Evolutionary conservation across 352 stramenopile genomes (phyloP), one percentile per base, ranked within the genome.

Genomic region (Albugo candida): DNA sequence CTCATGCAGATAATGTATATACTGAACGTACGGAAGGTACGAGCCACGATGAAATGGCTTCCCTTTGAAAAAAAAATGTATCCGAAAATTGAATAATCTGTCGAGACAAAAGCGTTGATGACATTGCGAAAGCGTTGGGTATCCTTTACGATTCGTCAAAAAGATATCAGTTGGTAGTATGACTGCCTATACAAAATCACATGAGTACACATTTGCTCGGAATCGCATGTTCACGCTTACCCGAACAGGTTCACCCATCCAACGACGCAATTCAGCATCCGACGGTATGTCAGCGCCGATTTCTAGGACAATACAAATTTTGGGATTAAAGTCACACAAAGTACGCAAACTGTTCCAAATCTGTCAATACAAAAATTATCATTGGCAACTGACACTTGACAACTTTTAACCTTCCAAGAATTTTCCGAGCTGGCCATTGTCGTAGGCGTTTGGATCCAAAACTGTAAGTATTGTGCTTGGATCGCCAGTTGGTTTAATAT

Each of bases 131-230:
- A 99, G 71, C 27, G 92, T 83, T 5, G 93, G 92, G 63, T 89
- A 98, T n/a, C 93, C 93, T 49, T 81, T 82, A 40, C 88, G 92
- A 65, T 98, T 98, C 38, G 84, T 96, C 6, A 97, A 61, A 58
- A 98, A 98, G 39, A 95, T 67, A 49, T 64, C 61, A 11, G 82
- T 96, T 4, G 83, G 68, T 18, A 97, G 60, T 41, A 95, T 77
- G 16, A 96, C 62, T 12, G 81, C 84, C 42, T 70, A 66, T 11
- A 39, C 12, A 51, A 53, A 20, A 8, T 31, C 24, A 36, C 16
- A 49, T 13, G 18, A 17, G 12, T n/a, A n/a, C 1, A 41, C 18
- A 38, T 46, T 34, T 13, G 5, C 14, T 20, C 39, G 24, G 3
- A 1, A 54, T 14, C 35, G 11, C 24, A 31, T n/a, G 45, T 11